Conservation (phyloP, 2,329 filamentous ascomycete genomes). For the Aspergillus piperis region DNA sequence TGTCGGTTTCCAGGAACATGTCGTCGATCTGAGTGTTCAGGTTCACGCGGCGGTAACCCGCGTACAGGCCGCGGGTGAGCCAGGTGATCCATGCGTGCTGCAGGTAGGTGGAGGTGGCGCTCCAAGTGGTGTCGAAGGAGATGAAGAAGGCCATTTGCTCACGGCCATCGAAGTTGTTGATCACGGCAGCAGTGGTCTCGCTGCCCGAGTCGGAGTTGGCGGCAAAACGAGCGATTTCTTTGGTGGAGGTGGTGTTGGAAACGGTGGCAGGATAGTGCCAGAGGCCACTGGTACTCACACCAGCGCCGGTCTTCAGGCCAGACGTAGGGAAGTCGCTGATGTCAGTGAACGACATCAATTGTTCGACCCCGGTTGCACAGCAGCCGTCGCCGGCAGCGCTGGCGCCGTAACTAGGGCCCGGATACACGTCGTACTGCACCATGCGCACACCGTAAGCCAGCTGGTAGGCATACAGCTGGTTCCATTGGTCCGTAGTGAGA, state of each 20-base stretch:
- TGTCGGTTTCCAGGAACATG: conserved; percentile 57
- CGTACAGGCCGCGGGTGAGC: conserved; percentile 59
- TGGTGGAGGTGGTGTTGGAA: conserved; percentile 55
- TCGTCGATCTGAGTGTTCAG: conserved; percentile 63
- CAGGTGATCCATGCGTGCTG: conserved; percentile 66
- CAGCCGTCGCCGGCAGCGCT: conserved; percentile 46
- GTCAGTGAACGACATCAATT: conserved; percentile 58
- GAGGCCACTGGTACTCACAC: conserved; percentile 54
- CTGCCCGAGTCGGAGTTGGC: conserved; percentile 43
- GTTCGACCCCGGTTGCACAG: conserved; percentile 52
- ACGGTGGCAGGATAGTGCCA: conserved; percentile 63
- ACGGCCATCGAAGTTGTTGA: conserved; percentile 59
- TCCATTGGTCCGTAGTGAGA: conserved; percentile 59
- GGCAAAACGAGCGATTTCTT: conserved; percentile 56
- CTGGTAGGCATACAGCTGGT: conserved; percentile 59
- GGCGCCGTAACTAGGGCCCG: conserved; percentile 53
- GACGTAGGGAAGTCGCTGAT: conserved; percentile 56
- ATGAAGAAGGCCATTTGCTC: conserved; percentile 66
- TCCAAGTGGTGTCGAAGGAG: conserved; percentile 55
- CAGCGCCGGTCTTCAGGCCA: conserved; percentile 54
- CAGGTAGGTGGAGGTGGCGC: conserved; percentile 57
- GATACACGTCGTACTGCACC: conserved; percentile 62
- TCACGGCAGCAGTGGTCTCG: conserved; percentile 57
- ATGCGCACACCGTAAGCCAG: conserved; percentile 60
- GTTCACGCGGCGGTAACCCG: conserved; percentile 58